These are phyloP conservation scores for Byssoonygena ceratinophila DNA, from an alignment of 2,329 filamentous ascomycete genomes.

Conservation along the genomic window DNA sequence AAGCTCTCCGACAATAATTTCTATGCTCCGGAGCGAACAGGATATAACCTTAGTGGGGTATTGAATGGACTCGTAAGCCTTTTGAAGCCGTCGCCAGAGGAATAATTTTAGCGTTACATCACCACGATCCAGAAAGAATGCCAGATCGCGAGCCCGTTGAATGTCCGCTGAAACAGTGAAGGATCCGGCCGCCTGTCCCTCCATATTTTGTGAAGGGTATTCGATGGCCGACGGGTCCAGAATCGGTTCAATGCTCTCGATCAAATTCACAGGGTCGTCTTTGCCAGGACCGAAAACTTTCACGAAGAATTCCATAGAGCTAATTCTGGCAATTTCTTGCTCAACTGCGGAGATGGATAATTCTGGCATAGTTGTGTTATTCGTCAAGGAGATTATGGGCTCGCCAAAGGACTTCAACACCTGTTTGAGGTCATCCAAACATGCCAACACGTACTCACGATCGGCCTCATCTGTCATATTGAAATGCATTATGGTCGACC, in stretches of 20 bases:
- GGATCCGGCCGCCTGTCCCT: not conserved
- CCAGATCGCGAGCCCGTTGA: slow-evolving; percentile 54
- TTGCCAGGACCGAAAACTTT: slow-evolving; percentile 76
- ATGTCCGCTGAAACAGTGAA: not conserved
- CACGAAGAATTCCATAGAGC: slow-evolving; percentile 92
- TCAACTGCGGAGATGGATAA: slow-evolving; percentile 76
- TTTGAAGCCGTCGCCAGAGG: slow-evolving; percentile 80
- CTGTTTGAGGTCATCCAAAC: slow-evolving; percentile 52
- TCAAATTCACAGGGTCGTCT: slow-evolving; percentile 69
- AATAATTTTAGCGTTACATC: slow-evolving; percentile 75
- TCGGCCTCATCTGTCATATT: slow-evolving; percentile 46
- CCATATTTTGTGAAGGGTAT: slow-evolving; percentile 13
- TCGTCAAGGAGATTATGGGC: slow-evolving; percentile 54
- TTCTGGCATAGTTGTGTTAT: slow-evolving; percentile 81
- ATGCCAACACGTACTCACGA: slow-evolving; percentile 51
- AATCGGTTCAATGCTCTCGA: slow-evolving; percentile 86
- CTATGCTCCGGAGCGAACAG: slow-evolving; percentile 74
- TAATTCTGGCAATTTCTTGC: slow-evolving; percentile 80
- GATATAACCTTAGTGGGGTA: slow-evolving; percentile 82
- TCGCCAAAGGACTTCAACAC: slow-evolving; percentile 41
- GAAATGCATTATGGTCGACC: slow-evolving; percentile 54
- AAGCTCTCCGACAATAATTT: slow-evolving; percentile 65
- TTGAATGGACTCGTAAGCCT: slow-evolving; percentile 75
- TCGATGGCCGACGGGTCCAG: slow-evolving; percentile 53
- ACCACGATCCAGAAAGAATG: slow-evolving; percentile 71